Base-by-base conservation (phyloP, 345 rosid species). In the Lepidium africanum region DNA sequence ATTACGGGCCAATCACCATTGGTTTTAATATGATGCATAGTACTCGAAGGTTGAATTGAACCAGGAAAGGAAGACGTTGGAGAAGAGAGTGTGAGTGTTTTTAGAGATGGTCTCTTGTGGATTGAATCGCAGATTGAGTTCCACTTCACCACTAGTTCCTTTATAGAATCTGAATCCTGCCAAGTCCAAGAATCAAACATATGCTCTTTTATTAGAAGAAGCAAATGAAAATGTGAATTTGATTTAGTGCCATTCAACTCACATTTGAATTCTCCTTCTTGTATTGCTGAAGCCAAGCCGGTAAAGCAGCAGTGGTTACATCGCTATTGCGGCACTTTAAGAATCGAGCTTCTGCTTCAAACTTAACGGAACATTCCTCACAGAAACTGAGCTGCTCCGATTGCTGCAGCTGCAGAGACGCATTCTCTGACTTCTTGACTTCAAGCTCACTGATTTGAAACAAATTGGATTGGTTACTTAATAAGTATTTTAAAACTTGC, bases 221-320 rank as follows among this genome's bases (percentile, higher is more conserved):
- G 11, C 10, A 64, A 37, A 49, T 59, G 53, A 68, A 8, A 46
- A 12, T 40, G 38, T n/a, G 30, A 53, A 46, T 0, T 47, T 10
- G 39, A 9, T 19, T 52, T 55, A 3, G 48, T 61, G 67, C 15
- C 52, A 37, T 33, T 12, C 2, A 64, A 63, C 79, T 76, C 5
- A 76, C 79, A 37, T 66, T 73, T 64, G 78, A 77, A 74, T 64
- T 82, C 73, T 84, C 83, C 65, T 90, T 83, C 78, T 83, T 87
- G 83, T 74, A 84, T 54, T 77, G 76, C 67, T 81, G 87, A 55
- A 90, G 91, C 98, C 98, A 93, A n/a, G 86, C 75, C 2, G 98
- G 98, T 62, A 93, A 85, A 65, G 70, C 79, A 41, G 82, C 80
- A 60, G 63, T 62, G 0, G 78, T 60, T 45, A 77, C 73, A 47